These are phyloP conservation scores for Oryza glaberrima DNA, from an alignment of 176 grass and related monocot species.

Conservation along the genomic window DNA sequence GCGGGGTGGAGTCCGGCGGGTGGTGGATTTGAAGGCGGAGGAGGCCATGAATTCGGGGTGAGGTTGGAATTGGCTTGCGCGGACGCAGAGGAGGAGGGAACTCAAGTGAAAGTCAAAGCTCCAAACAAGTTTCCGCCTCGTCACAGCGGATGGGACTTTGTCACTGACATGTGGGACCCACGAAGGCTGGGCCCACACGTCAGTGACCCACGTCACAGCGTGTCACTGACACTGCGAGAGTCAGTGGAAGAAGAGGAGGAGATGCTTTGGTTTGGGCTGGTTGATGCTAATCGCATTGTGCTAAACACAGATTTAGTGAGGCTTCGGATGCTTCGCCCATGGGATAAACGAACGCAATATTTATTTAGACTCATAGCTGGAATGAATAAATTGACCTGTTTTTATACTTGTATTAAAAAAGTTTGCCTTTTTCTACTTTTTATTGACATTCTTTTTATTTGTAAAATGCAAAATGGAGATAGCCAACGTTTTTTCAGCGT, in stretches of 20 bases:
- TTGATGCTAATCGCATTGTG: background rate
- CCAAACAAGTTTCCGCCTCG: conserved; percentile 15
- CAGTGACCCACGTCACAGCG: background rate
- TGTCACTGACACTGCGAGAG: too few species aligned
- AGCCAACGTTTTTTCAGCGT: too few species aligned
- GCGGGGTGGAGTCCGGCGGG: conserved; percentile 27
- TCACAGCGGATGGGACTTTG: background rate
- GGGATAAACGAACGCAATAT: background rate
- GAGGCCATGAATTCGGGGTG: conserved; percentile 29
- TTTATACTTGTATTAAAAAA: too few species aligned
- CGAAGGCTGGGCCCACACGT: too few species aligned
- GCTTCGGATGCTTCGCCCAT: background rate
- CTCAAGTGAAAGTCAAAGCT: background rate
- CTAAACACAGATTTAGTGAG: background rate
- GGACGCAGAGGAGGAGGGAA: background rate
- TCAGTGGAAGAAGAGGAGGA: too few species aligned
- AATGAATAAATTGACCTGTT: too few species aligned
- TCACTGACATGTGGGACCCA: too few species aligned
- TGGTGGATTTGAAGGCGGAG: conserved; percentile 50
- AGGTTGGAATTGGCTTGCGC: background rate
- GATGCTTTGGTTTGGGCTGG: too few species aligned
- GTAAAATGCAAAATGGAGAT: too few species aligned
- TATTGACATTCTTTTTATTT: too few species aligned
- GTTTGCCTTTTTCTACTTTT: too few species aligned
- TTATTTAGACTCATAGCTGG: too few species aligned